Conservation (phyloP, 78 protist species). For the Ministeria vibrans region DNA sequence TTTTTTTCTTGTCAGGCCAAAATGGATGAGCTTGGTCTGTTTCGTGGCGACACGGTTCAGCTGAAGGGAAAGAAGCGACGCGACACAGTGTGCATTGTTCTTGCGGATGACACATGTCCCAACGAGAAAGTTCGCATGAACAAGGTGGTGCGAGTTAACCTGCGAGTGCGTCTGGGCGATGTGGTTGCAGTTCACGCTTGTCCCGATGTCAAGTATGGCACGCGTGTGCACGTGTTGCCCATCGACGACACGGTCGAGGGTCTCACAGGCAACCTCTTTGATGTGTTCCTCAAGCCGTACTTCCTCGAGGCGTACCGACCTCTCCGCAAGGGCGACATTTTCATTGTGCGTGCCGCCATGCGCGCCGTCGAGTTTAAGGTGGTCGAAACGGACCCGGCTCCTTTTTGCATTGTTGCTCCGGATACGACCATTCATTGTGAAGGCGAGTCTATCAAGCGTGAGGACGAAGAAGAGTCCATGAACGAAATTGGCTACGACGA, state of each 20-base stretch:
- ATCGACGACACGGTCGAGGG: constrained; percentile 99
- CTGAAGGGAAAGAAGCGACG: constrained; percentile 94
- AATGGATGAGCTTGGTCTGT: constrained; percentile 86
- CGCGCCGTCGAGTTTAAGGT: constrained; percentile 99
- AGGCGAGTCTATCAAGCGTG: constrained; percentile 99
- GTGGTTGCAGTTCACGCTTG: constrained; percentile 83
- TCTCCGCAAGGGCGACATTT: constrained; percentile 89
- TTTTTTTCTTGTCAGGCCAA: too few relatives aligned
- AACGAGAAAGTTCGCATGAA: constrained; percentile 90
- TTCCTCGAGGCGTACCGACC: constrained; percentile 99
- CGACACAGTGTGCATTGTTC: constrained; percentile 92
- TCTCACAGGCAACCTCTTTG: constrained; percentile 97
- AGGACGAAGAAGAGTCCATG: constrained; percentile 94
- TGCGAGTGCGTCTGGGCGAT: constrained; percentile 88
- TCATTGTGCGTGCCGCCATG: constrained; percentile 96
- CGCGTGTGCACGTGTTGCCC: constrained; percentile 95
- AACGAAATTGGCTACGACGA: constrained; percentile 97
- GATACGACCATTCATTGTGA: constrained; percentile 98
- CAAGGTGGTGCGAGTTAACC: constrained; percentile 59
- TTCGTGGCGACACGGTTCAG: constrained; percentile 93
- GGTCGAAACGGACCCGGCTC: constrained; percentile 94
- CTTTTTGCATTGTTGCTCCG: constrained; percentile 81
- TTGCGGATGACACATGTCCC: constrained; percentile 84
- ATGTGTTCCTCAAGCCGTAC: constrained; percentile 94
- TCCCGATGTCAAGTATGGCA: constrained; percentile 88